Evolutionary conservation across 768 basidiomycete genomes (phyloP).

Genomic region (Cystofilobasidium bisporidii): DNA sequence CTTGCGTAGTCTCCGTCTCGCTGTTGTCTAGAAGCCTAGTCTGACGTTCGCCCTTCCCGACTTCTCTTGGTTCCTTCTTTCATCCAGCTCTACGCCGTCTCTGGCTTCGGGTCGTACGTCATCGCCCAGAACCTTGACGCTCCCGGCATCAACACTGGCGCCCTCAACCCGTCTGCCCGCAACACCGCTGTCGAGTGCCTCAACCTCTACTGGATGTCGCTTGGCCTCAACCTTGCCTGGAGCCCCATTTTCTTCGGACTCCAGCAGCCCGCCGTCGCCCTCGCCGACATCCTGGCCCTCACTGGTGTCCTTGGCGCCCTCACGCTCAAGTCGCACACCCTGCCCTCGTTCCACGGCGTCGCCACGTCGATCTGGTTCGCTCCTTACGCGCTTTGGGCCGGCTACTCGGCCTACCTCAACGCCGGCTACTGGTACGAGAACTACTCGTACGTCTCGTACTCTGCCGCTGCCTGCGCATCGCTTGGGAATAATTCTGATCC

Average conservation of each 20-base stretch:
- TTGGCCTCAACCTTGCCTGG: conserved; percentile 23
- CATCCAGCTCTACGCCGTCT: conserved; percentile 17
- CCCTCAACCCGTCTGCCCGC: conserved; percentile 20
- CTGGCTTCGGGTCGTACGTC: conserved; percentile 27
- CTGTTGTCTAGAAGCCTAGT: background rate
- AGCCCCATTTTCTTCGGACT: conserved; percentile 27
- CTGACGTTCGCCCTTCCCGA: background rate
- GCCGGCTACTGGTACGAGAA: background rate
- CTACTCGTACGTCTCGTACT: too few species aligned
- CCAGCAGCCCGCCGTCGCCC: conserved; percentile 19
- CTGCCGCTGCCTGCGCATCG: too few species aligned
- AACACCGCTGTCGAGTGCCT: conserved; percentile 26
- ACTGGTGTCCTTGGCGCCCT: conserved; percentile 26
- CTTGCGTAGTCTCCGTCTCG: background rate
- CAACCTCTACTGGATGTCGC: conserved; percentile 28
- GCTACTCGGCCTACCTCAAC: conserved; percentile 8
- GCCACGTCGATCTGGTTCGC: conserved; percentile 16
- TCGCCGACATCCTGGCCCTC: conserved; percentile 19
- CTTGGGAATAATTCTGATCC: too few species aligned
- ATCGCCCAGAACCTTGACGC: conserved; percentile 28
- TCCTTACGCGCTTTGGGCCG: conserved; percentile 6
- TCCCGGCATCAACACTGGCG: conserved; percentile 11
- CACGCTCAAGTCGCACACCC: conserved; percentile 23
- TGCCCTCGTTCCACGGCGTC: conserved; percentile 8
- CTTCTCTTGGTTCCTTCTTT: too few species aligned